Base-by-base conservation (phyloP, 192 early-diverging fungal genomes). In the Phlyctochytrium arcticum region DNA sequence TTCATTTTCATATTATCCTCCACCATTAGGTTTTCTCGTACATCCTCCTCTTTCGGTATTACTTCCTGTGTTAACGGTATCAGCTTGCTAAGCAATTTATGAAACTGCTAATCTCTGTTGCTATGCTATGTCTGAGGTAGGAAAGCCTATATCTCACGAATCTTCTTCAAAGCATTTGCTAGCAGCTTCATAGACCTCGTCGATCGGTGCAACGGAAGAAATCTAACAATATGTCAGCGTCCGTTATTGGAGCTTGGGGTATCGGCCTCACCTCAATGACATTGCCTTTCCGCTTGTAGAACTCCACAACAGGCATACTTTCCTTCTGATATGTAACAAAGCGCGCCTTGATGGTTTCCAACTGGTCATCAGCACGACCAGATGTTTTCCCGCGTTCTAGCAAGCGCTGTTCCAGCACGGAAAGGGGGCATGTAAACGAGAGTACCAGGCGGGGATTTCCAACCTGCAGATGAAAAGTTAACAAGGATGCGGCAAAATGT, bases 311-410 rank as follows among this genome's bases (percentile, higher is more conserved):
- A 5, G 82, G 80, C 42, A 80, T 34, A 36, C 73, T 75, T 31
- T 75, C 60, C 4, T 68, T 61, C 54, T 84, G 54, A 67, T 76
- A 84, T 27, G 78, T 76, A 7, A 61, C 55, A 46, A 84, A 83
- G 50, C 82, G 55, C 29, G 81, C 70, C 36, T 64, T 47, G 56
- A 82, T 82, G 1, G 80, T 80, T n/a, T 80, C 80, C 10, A 78
- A 33, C 27, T 78, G 83, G 51, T 84, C 82, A 62, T 85, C 83
- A 6, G 76, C 72, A 15, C 83, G 36, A 3, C 79, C 81, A 42
- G 70, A 71, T 4, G 77, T 81, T 59, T 81, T 81, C 6, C 79
- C 80, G 30, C 80, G 72, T 47, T 82, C 79, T 24, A 85, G 19
- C 24, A 85, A 68, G 8, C 83, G 62, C 21, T 19, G 26, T 54